phyloP scores from a whole-genome alignment of 176 grass and related monocot genomes.

The Oryza rufipogon region DNA sequence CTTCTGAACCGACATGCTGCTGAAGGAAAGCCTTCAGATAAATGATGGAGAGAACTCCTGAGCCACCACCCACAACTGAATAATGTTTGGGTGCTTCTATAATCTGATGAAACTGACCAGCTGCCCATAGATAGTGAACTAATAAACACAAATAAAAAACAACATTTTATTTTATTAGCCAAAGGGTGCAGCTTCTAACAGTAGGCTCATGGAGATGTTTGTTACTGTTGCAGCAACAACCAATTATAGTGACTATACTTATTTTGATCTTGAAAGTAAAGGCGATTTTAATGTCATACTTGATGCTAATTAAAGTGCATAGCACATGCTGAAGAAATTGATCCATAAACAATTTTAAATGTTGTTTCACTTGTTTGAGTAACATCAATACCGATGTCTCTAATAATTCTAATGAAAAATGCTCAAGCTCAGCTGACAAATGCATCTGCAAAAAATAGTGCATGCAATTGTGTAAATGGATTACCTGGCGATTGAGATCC shows the following conservation, averaged over 20 bases:
- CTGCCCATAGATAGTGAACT: background rate
- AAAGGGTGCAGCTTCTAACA: background rate
- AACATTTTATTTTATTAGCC: background rate
- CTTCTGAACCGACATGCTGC: background rate
- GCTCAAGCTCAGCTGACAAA: background rate
- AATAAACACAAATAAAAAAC: background rate
- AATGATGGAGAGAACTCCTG: background rate
- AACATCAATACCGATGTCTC: background rate
- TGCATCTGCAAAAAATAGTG: background rate
- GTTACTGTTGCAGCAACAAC: background rate
- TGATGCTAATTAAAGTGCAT: background rate
- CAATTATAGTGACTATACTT: background rate
- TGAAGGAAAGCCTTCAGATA: background rate
- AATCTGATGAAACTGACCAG: background rate
- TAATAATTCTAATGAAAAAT: constrained; percentile 11
- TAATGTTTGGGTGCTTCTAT: constrained; percentile 1
- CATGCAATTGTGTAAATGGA: constrained; percentile 9
- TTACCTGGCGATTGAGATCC: constrained; percentile 93
- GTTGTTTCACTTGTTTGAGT: background rate
- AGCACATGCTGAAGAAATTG: background rate
- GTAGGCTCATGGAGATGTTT: background rate
- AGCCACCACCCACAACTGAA: background rate
- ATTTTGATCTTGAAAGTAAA: background rate
- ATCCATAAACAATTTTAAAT: background rate
- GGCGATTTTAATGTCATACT: background rate